Base-by-base conservation (phyloP, 805 yeast species). In the Metschnikowia lachancei region DNA sequence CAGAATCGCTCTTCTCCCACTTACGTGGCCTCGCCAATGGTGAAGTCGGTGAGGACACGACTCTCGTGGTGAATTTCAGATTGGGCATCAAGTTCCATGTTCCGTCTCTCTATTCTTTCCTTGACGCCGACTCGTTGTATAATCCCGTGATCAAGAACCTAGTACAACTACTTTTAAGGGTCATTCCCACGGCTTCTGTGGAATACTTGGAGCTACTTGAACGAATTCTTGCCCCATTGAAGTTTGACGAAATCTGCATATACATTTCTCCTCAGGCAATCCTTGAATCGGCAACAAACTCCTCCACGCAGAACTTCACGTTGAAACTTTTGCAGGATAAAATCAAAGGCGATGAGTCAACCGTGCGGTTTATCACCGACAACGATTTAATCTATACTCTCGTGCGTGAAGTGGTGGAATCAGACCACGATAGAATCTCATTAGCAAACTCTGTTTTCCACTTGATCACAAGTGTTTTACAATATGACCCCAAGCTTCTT, bases 111-210 rank as follows among this genome's bases (percentile, higher is more conserved):
- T 45, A 41, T 31, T 40, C 45, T 10, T 40, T 43, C 24, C 8
- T 30, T 13, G 40, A 32, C 36, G 11, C 6, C 13, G 43, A 43
- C 32, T 39, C 38, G 11, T 18, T 49, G 13, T 41, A 42, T 24
- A 45, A 34, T 26, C 53, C 55, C 28, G 48, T 50, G 34, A 30
- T 53, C 38, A 36, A 40, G 19, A 37, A 36, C 22, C 37, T 50
- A 34, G 47, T 53, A 24, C 47, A 14, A 26, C 46, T 51, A 3
- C 51, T 52, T 24, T 32, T 44, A 13, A 38, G 45, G 2, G 44
- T 52, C 4, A n/a, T 36, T 20, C 14, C 34, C n/a, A 13, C 19
- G 2, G 34, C 49, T 6, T 39, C 50, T 1, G 13, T 12, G 12
- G 31, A 29, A 13, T 53, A 49, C 22, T 30, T 30, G 14, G 39